phyloP scores from a whole-genome alignment of 2,329 filamentous ascomycete species.

The Ophidiomyces ophidiicola region DNA sequence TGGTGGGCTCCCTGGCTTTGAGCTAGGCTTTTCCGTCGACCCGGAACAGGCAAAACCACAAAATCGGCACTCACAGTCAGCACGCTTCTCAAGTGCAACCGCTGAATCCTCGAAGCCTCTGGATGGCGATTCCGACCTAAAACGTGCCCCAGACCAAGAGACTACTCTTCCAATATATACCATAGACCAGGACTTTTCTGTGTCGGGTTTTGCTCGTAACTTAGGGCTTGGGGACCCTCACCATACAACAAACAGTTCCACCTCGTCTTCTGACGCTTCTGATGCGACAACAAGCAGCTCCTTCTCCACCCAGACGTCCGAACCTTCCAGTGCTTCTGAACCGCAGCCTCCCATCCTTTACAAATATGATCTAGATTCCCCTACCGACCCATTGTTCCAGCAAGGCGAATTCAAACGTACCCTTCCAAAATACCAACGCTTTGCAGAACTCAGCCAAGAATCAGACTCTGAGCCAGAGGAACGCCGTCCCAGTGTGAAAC shows the following conservation, averaged over 20 bases:
- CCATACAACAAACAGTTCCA: conserved; percentile 52
- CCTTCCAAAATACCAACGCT: conserved; percentile 9
- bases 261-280: conserved; percentile 54
- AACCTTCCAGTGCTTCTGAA: conserved; percentile 23
- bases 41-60: background rate
- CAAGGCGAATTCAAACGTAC: conserved; percentile 26
- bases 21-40: conserved; percentile 6
- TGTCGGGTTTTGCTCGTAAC: conserved; percentile 31
- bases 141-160: background rate
- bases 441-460: conserved; percentile 16
- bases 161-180: conserved; percentile 10
- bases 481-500: too few species aligned
- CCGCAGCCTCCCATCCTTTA: conserved; percentile 12
- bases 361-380: conserved; percentile 33
- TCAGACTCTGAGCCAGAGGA: conserved; percentile 8
- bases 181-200: conserved; percentile 23
- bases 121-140: conserved; percentile 2
- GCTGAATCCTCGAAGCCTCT: background rate
- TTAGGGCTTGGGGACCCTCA: conserved; percentile 47
- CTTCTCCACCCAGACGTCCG: conserved; percentile 45
- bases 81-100: background rate
- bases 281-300: conserved; percentile 51
- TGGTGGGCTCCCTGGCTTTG: conserved; percentile 6
- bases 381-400: conserved; percentile 37
- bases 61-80: too few species aligned